Evolutionary conservation across 805 yeast genomes (phyloP).

Genomic region (Suhomyces faveliae): DNA sequence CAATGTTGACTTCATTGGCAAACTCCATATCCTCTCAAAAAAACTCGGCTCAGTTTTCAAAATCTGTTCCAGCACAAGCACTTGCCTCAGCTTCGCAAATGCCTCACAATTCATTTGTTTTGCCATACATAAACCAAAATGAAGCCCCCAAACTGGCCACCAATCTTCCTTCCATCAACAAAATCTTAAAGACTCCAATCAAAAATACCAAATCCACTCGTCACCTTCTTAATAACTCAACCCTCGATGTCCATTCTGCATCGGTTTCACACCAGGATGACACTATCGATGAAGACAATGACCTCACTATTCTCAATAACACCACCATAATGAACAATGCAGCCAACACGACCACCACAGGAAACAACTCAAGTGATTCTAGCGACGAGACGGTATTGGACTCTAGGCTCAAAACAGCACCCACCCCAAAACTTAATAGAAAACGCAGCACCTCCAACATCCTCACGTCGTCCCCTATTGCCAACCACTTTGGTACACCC

Average conservation of each 20-base stretch:
- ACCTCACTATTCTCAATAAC: conserved; percentile 18
- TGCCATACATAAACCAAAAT: conserved; percentile 1
- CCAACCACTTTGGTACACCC: conserved; percentile 40
- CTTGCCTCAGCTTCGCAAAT: conserved; percentile 1
- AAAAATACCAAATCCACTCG: conserved; percentile 29
- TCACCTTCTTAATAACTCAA: conserved; percentile 13
- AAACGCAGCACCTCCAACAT: conserved; percentile 9
- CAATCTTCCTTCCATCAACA: conserved; percentile 41
- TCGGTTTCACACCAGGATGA: conserved; percentile 16
- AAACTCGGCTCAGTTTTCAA: background rate
- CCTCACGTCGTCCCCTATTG: conserved; percentile 35
- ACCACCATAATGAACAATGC: background rate
- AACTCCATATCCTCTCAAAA: conserved; percentile 3
- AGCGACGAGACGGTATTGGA: background rate
- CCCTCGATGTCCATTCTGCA: conserved; percentile 12
- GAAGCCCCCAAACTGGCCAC: conserved; percentile 7
- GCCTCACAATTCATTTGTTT: conserved; percentile 3
- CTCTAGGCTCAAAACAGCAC: background rate
- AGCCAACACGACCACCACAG: background rate
- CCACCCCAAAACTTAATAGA: conserved; percentile 3
- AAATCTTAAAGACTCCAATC: conserved; percentile 45
- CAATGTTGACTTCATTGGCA: conserved; percentile 10
- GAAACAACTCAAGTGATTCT: background rate
- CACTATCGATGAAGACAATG: conserved; percentile 23
- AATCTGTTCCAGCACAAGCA: background rate